Evolutionary conservation across 441 rosid genomes (phyloP).

Genomic region (Populus hybrid): DNA sequence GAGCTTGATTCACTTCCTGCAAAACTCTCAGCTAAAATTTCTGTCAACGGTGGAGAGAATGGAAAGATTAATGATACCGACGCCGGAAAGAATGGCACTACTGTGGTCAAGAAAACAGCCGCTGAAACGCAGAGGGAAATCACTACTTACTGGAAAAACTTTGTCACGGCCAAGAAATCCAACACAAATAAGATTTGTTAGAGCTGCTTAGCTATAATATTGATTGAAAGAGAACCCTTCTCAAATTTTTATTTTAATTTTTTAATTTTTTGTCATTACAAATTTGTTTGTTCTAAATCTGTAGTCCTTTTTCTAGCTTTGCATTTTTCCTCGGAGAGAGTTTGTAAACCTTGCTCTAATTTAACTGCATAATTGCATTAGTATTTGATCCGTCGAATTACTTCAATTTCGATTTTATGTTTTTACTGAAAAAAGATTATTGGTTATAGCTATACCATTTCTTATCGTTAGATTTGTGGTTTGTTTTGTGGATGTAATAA

Average conservation of each 20-base stretch:
- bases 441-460: neutral
- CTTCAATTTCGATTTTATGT: neutral
- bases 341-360: neutral
- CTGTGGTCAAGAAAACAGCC: conserved; percentile 45
- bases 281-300: neutral
- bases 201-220: neutral
- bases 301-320: neutral
- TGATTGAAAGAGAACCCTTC: neutral
- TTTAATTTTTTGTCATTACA: neutral
- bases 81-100: conserved; percentile 15
- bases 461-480: neutral
- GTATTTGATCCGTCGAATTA: neutral
- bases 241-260: neutral
- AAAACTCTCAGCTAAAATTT: conserved; percentile 34
- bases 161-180: conserved; percentile 51
- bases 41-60: conserved; percentile 20
- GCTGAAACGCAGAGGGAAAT: conserved; percentile 70
- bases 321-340: neutral
- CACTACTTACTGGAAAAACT: conserved; percentile 67
- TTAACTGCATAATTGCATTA: neutral
- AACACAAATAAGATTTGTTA: conserved; percentile 46
- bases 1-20: conserved; percentile 73
- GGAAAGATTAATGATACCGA: conserved; percentile 7
- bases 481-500: neutral
- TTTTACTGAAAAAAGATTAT: neutral